A percentile compares a stretch with the other conserved stretches of the same genome.
Conservation (phyloP, 306 rosid genomes). For the Prunus davidiana region DNA sequence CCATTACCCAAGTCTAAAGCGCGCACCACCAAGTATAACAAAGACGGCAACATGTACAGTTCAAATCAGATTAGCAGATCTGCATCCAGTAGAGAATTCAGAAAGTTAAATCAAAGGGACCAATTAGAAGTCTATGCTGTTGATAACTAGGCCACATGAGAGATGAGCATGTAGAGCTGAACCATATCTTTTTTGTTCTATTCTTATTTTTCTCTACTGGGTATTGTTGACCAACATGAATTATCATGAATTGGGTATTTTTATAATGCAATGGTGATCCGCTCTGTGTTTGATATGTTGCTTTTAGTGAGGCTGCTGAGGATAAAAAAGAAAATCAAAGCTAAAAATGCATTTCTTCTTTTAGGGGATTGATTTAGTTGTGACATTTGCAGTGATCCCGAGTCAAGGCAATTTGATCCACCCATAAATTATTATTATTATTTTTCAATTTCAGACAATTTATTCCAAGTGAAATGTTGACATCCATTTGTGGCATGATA, state of each 20-base stretch:
- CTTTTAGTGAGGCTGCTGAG: slow-evolving; percentile 2
- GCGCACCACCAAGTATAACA: slow-evolving; percentile 20
- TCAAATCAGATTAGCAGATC: slow-evolving; percentile 50
- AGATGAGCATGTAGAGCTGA: slow-evolving; percentile 3
- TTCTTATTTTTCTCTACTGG: neutral
- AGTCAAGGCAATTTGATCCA: too few species aligned
- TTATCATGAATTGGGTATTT: neutral
- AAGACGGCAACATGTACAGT: slow-evolving; percentile 33
- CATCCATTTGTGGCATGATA: too few species aligned
- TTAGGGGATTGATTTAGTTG: neutral
- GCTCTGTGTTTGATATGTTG: neutral
- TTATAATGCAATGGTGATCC: slow-evolving; percentile 7
- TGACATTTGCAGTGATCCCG: too few species aligned
- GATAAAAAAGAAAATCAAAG: neutral
- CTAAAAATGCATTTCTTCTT: neutral
- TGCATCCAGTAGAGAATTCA: slow-evolving; percentile 65
- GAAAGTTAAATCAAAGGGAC: slow-evolving; percentile 30
- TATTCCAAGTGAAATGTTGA: too few species aligned
- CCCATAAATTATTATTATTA: too few species aligned
- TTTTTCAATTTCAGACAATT: too few species aligned
- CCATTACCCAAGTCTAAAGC: slow-evolving; percentile 50
- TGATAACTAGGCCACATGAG: slow-evolving; percentile 19
- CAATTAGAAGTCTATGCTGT: slow-evolving; percentile 32
- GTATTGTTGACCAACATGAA: neutral
- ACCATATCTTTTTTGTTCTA: neutral